These are phyloP conservation scores for Dryas drummondii DNA, from an alignment of 306 rosid genomes.

Conservation along the genomic window DNA sequence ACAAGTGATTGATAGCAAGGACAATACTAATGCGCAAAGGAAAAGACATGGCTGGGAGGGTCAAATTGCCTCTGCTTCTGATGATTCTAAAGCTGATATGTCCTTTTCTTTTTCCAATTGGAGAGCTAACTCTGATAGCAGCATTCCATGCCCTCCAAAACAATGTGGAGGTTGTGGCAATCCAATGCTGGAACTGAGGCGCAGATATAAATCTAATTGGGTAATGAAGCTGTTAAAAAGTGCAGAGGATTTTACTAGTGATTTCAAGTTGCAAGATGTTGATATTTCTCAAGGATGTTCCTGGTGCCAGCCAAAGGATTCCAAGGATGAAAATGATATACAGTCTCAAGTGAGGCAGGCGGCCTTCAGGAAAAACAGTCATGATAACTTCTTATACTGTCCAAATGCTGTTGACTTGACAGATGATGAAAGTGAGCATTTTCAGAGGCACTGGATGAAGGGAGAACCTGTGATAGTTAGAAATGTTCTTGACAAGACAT, in stretches of 20 bases:
- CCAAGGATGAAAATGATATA: not conserved
- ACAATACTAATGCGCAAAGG: conserved; percentile 7
- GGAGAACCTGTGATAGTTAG: conserved; percentile 51
- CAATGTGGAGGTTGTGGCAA: conserved; percentile 51
- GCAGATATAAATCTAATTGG: conserved; percentile 36
- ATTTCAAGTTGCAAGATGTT: conserved; percentile 21
- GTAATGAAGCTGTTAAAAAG: conserved; percentile 25
- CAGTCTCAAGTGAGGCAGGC: conserved; percentile 36
- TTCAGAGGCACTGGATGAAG: conserved; percentile 43
- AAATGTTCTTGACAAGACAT: conserved; percentile 46
- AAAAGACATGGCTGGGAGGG: conserved; percentile 23
- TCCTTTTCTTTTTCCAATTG: conserved; percentile 25
- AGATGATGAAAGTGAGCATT: conserved; percentile 35
- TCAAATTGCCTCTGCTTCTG: conserved; percentile 11
- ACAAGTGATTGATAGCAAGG: conserved; percentile 13
- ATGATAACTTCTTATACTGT: conserved; percentile 37
- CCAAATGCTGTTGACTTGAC: conserved; percentile 30
- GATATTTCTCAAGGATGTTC: conserved; percentile 34
- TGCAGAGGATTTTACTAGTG: conserved; percentile 35
- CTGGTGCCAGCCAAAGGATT: conserved; percentile 30
- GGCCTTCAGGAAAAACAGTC: conserved; percentile 32
- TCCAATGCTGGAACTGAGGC: conserved; percentile 31
- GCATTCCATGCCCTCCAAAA: conserved; percentile 52
- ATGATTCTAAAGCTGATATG: conserved; percentile 12
- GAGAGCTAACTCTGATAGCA: conserved; percentile 40